These are phyloP conservation scores for Dichomitus squalens DNA, from an alignment of 1,284 basidiomycete species.

Conservation along the genomic window DNA sequence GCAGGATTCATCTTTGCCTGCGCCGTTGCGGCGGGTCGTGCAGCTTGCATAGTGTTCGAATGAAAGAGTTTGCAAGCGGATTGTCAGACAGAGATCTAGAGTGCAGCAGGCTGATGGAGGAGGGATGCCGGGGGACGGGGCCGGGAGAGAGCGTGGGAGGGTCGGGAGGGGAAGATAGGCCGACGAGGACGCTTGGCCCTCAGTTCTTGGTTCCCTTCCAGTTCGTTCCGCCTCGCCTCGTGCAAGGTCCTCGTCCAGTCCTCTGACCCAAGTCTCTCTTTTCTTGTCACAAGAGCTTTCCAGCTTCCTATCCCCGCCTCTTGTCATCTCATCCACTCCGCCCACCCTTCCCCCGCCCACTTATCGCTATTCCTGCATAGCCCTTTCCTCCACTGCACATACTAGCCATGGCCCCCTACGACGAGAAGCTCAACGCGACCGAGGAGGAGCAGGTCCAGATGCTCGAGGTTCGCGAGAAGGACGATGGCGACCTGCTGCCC, in stretches of 20 bases:
- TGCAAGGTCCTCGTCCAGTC: conserved; percentile 10
- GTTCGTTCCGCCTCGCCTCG: conserved; percentile 3
- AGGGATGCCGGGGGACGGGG: conserved; percentile 1
- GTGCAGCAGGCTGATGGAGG: too few relatives aligned
- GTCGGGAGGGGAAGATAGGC: conserved; percentile 1
- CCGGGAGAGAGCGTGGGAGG: conserved; percentile 17
- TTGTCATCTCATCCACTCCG: not conserved
- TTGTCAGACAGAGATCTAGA: too few relatives aligned
- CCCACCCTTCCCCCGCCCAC: conserved; percentile 1
- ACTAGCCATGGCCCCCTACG: conserved; percentile 21
- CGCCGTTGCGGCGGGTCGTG: too few relatives aligned
- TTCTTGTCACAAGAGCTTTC: conserved; percentile 2
- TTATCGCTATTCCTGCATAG: not conserved
- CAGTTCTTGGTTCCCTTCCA: conserved; percentile 2
- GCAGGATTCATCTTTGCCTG: too few relatives aligned
- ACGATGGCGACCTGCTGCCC: conserved; percentile 42
- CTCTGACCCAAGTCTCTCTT: conserved; percentile 29
- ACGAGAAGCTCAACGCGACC: conserved; percentile 22
- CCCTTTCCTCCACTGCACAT: not conserved
- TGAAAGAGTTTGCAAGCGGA: too few relatives aligned
- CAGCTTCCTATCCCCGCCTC: not conserved
- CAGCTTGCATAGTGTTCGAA: too few relatives aligned
- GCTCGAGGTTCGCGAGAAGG: conserved; percentile 33
- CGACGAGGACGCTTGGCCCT: not conserved
- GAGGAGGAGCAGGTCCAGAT: conserved; percentile 30